Conservation (phyloP, 1,139 yeast species). For the Insectozyma bohioensis region DNA sequence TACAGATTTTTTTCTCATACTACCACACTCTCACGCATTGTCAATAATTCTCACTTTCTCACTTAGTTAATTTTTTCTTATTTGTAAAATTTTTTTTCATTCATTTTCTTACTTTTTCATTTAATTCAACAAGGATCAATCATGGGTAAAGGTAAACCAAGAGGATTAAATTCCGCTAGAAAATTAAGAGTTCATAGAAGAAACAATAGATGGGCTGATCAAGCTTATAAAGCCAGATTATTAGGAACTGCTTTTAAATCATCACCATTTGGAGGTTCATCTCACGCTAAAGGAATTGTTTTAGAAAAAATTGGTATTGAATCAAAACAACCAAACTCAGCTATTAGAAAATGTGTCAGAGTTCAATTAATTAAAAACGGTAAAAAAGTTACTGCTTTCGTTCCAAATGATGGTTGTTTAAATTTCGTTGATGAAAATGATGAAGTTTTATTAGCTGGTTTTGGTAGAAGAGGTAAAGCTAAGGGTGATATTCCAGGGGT, state of each 20-base stretch:
- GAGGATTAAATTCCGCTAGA: slow-evolving; percentile 99
- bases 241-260: slow-evolving; percentile 99
- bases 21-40: neutral
- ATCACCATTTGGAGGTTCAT: slow-evolving; percentile 99
- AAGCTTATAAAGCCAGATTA: slow-evolving; percentile 96
- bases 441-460: slow-evolving; percentile 99
- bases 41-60: neutral
- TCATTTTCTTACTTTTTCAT: slow-evolving; percentile 2
- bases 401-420: slow-evolving; percentile 99
- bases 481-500: slow-evolving; percentile 99
- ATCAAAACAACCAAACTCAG: slow-evolving; percentile 99
- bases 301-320: slow-evolving; percentile 99
- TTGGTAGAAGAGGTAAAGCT: slow-evolving; percentile 99
- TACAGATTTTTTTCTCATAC: neutral
- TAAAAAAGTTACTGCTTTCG: slow-evolving; percentile 99
- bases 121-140: slow-evolving; percentile 7
- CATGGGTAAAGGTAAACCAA: slow-evolving; percentile 93
- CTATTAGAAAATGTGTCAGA: slow-evolving; percentile 99
- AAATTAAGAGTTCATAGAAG: slow-evolving; percentile 99
- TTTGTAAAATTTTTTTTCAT: slow-evolving; percentile 8
- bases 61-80: neutral
- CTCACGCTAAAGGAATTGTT: slow-evolving; percentile 99
- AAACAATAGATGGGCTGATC: slow-evolving; percentile 99
- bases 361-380: slow-evolving; percentile 99
- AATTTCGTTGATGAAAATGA: slow-evolving; percentile 99